phyloP scores from a whole-genome alignment of 1,284 basidiomycete genomes.

The Fistulina hepatica region DNA sequence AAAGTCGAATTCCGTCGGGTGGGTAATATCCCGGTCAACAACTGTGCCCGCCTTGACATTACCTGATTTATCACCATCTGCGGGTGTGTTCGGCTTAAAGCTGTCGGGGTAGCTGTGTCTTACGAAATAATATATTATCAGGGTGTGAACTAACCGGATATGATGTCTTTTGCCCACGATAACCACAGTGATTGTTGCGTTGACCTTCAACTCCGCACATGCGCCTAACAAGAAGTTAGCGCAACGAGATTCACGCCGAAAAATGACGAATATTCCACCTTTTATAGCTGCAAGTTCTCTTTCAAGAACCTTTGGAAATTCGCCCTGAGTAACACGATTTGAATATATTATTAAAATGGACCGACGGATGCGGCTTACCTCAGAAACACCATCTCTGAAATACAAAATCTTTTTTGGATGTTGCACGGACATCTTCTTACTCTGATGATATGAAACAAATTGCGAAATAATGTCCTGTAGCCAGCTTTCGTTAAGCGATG shows the following conservation, averaged over 20 bases:
- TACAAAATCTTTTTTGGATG: neutral
- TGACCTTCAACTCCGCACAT: slow-evolving; percentile 46
- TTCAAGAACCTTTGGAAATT: slow-evolving; percentile 60
- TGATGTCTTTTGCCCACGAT: slow-evolving; percentile 48
- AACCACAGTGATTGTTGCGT: slow-evolving; percentile 60
- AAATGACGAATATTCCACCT: slow-evolving; percentile 25
- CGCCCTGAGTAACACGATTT: slow-evolving; percentile 77
- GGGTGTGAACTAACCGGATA: neutral
- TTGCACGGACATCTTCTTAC: slow-evolving; percentile 39
- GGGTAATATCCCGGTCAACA: slow-evolving; percentile 33
- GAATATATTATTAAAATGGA: slow-evolving; percentile 7
- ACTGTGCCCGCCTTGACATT: slow-evolving; percentile 37
- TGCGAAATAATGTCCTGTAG: slow-evolving; percentile 40
- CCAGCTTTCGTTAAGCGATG: neutral
- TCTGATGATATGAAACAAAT: slow-evolving; percentile 44
- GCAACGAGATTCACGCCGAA: neutral
- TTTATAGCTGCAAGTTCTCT: slow-evolving; percentile 46
- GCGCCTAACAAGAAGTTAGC: slow-evolving; percentile 7
- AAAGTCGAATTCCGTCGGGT: slow-evolving; percentile 41
- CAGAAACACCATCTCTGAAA: slow-evolving; percentile 3
- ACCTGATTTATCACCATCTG: neutral
- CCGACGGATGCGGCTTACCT: too few species aligned
- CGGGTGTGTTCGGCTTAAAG: neutral
- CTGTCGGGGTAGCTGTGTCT: slow-evolving; percentile 53
- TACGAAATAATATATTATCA: neutral